Evolutionary conservation across 805 yeast genomes (phyloP).

Genomic region (Maudiozyma serrabonitensis): DNA sequence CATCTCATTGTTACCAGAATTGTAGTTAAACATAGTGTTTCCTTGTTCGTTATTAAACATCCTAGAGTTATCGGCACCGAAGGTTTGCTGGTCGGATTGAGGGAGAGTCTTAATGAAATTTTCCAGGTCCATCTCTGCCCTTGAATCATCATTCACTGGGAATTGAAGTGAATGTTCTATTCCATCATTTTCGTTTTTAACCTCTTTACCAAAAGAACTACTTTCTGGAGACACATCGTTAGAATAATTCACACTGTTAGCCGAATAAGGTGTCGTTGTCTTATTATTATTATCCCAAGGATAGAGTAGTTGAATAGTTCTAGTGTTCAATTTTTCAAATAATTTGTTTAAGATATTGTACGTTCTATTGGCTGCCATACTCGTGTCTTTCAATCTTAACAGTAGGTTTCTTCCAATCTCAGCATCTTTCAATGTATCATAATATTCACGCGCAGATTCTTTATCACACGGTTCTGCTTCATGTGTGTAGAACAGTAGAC

Average conservation of each 20-base stretch:
- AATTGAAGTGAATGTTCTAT: background rate
- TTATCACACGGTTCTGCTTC: slow-evolving; percentile 37
- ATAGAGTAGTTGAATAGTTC: slow-evolving; percentile 44
- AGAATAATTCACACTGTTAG: background rate
- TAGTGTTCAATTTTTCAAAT: slow-evolving; percentile 67
- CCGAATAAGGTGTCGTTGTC: background rate
- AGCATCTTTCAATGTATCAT: slow-evolving; percentile 59
- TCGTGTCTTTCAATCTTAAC: slow-evolving; percentile 58
- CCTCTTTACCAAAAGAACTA: background rate
- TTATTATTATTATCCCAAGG: slow-evolving; percentile 1
- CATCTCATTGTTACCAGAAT: slow-evolving; percentile 2
- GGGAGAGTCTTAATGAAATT: slow-evolving; percentile 1
- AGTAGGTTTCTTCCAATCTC: slow-evolving; percentile 72
- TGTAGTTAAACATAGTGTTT: slow-evolving; percentile 4
- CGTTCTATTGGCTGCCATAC: slow-evolving; percentile 72
- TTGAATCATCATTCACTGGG: background rate
- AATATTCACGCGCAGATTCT: slow-evolving; percentile 40
- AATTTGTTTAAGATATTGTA: slow-evolving; percentile 71
- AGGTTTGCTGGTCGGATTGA: background rate
- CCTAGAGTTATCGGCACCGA: background rate
- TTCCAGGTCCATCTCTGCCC: background rate
- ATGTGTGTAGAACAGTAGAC: slow-evolving; percentile 74
- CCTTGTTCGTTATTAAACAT: background rate
- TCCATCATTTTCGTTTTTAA: background rate
- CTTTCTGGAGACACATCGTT: background rate